phyloP scores from a whole-genome alignment of 495 filamentous ascomycete species.

The Annulohypoxylon moriforme region DNA sequence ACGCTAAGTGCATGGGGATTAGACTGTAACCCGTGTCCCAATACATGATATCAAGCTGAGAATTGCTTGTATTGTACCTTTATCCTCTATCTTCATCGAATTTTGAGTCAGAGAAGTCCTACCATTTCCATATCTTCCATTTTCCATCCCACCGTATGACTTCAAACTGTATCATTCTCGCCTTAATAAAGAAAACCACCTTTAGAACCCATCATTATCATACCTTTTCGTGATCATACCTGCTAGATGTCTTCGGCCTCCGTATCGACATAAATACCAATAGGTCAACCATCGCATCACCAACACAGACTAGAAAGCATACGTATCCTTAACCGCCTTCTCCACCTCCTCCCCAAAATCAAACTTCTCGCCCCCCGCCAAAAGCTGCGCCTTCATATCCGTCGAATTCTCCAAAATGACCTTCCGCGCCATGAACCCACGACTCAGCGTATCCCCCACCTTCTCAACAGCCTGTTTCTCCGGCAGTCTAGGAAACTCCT shows the following conservation, averaged over 20 bases:
- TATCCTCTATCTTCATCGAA: no score
- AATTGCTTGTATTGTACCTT: no score
- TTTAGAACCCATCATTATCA: neutral
- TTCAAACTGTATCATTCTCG: neutral
- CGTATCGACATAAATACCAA: neutral
- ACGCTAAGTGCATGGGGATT: no score
- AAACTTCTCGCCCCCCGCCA: slow-evolving; percentile 36
- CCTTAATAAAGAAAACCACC: neutral
- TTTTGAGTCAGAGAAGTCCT: neutral
- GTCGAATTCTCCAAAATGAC: slow-evolving; percentile 41
- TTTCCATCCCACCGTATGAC: neutral
- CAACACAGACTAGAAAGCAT: slow-evolving; percentile 6
- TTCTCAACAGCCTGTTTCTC: slow-evolving; percentile 11
- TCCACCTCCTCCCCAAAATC: slow-evolving; percentile 44
- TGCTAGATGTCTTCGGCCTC: neutral
- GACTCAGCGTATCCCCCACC: slow-evolving; percentile 17
- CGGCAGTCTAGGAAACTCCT: slow-evolving; percentile 49
- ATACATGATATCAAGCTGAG: no score
- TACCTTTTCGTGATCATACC: neutral
- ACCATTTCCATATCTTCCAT: neutral
- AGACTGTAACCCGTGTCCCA: no score
- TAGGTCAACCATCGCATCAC: neutral
- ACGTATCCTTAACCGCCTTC: slow-evolving; percentile 27
- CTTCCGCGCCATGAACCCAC: slow-evolving; percentile 41
- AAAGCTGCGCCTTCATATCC: slow-evolving; percentile 34